phyloP scores from a whole-genome alignment of 164 flowering plant genomes.

The Annona cherimola region DNA sequence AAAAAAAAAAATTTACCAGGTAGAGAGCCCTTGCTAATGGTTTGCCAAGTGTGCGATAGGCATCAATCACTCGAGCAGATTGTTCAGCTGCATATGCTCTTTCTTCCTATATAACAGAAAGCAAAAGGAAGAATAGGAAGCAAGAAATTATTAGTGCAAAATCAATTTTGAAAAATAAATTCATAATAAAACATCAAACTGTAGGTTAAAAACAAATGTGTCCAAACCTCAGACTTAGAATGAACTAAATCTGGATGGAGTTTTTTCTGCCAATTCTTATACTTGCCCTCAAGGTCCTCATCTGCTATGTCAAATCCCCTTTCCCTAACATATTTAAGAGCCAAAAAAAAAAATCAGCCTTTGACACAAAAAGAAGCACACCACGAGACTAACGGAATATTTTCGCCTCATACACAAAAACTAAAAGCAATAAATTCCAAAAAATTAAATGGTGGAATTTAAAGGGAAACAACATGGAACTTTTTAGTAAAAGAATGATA shows the following conservation, averaged over 20 bases:
- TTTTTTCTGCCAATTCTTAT: conserved; percentile 95
- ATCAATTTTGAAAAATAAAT: background rate
- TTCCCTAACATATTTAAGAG: conserved; percentile 37
- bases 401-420: too few relatives aligned
- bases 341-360: background rate
- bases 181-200: too few relatives aligned
- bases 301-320: conserved; percentile 49
- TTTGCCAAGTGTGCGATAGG: conserved; percentile 66
- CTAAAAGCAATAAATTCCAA: too few relatives aligned
- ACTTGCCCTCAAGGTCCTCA: conserved; percentile 59
- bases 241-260: conserved; percentile 97
- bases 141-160: background rate
- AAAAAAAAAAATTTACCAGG: conserved; percentile 41
- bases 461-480: too few relatives aligned
- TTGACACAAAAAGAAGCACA: too few relatives aligned
- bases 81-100: conserved; percentile 90
- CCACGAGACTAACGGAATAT: too few relatives aligned
- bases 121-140: background rate
- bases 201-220: background rate
- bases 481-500: too few relatives aligned
- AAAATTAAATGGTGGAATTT: too few relatives aligned
- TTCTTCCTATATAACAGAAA: conserved; percentile 48
- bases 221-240: conserved; percentile 72
- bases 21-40: conserved; percentile 77
- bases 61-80: conserved; percentile 86